phyloP scores from a whole-genome alignment of 2,329 filamentous ascomycete species.

The Penicillium sp. region DNA sequence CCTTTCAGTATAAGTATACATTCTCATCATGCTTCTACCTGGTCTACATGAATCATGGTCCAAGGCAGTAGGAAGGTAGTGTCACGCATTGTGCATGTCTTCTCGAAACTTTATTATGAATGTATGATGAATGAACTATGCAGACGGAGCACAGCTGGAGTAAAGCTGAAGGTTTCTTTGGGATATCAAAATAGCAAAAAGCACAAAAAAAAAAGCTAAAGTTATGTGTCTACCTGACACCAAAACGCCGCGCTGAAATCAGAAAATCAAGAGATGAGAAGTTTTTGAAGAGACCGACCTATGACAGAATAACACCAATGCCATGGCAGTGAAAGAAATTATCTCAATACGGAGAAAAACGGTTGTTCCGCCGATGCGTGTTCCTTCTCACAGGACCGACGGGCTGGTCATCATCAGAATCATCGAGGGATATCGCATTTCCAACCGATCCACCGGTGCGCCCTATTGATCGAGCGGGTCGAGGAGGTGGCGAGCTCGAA shows the following conservation, averaged over 20 bases:
- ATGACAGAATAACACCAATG: neutral
- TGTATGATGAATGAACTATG: no score
- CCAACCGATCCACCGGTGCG: neutral
- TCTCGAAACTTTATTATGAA: no score
- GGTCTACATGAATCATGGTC: no score
- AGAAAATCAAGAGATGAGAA: slow-evolving; percentile 12
- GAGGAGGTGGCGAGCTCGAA: slow-evolving; percentile 12
- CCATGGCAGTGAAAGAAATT: neutral
- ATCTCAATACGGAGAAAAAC: slow-evolving; percentile 24
- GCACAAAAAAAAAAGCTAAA: neutral
- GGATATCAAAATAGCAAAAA: slow-evolving; percentile 5
- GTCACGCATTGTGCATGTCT: no score
- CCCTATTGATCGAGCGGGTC: neutral
- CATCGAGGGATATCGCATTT: slow-evolving; percentile 24
- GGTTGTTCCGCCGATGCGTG: slow-evolving; percentile 17
- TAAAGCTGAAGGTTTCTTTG: neutral
- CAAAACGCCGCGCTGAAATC: slow-evolving; percentile 22
- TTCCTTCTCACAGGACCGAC: slow-evolving; percentile 25
- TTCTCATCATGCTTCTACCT: no score
- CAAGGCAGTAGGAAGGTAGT: no score
- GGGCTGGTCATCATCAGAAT: slow-evolving; percentile 27
- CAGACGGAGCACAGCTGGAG: no score
- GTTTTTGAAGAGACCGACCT: slow-evolving; percentile 2
- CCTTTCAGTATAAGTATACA: no score
- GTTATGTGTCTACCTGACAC: slow-evolving; percentile 13